Conservation (phyloP, 129 eudicot genomes). For the Helichrysum umbraculigerum region DNA sequence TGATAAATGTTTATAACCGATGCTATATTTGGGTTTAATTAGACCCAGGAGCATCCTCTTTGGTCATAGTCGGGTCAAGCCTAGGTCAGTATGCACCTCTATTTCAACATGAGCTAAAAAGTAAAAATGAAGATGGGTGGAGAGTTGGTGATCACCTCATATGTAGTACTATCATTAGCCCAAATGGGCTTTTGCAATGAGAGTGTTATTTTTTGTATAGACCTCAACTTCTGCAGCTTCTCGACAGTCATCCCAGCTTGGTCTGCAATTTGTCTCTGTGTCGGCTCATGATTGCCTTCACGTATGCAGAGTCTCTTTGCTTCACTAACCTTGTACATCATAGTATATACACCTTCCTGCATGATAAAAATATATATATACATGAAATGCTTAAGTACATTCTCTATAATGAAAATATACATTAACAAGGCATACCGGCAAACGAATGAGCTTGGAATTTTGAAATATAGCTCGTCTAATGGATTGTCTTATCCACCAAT, state of each 20-base stretch:
- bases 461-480: constrained; percentile 75
- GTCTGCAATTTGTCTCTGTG: constrained; percentile 64
- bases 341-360: constrained; percentile 81
- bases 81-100: background rate
- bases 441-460: constrained; percentile 84
- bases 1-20: background rate
- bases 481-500: constrained; percentile 94
- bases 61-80: background rate
- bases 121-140: background rate
- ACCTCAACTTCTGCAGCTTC: constrained; percentile 57
- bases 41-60: background rate
- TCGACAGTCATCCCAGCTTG: constrained; percentile 76
- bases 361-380: constrained; percentile 9
- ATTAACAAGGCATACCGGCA: constrained; percentile 63
- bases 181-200: constrained; percentile 79
- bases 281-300: constrained; percentile 65
- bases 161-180: constrained; percentile 72
- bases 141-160: constrained; percentile 48
- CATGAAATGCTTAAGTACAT: background rate
- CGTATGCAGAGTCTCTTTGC: constrained; percentile 76
- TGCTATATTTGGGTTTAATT: background rate
- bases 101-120: background rate
- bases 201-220: constrained; percentile 51
- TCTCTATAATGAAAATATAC: background rate
- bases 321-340: constrained; percentile 62